phyloP scores from a whole-genome alignment of 1,284 basidiomycete genomes.

The Sporisorium sorghi region DNA sequence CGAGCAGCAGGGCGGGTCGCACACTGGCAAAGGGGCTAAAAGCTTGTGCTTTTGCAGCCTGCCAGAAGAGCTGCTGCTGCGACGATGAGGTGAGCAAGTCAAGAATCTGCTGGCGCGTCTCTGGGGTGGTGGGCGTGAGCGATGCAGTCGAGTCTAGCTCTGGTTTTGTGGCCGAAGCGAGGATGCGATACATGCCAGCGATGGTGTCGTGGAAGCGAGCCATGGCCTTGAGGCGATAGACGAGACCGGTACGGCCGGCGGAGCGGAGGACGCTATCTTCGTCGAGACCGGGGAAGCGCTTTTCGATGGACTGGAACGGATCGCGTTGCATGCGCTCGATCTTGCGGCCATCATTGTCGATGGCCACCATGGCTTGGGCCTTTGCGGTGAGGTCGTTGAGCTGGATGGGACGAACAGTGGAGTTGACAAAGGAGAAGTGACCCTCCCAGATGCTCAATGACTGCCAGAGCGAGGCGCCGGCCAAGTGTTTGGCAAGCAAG shows the following conservation, averaged over 20 bases:
- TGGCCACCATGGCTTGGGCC: slow-evolving; percentile 33
- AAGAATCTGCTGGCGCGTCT: slow-evolving; percentile 37
- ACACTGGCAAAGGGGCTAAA: slow-evolving; percentile 43
- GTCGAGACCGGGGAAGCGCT: slow-evolving; percentile 48
- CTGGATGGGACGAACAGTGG: slow-evolving; percentile 42
- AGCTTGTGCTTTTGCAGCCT: slow-evolving; percentile 30
- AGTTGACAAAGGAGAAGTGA: slow-evolving; percentile 46
- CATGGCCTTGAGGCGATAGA: slow-evolving; percentile 39
- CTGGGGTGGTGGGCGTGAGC: slow-evolving; percentile 21
- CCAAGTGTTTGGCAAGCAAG: slow-evolving; percentile 24
- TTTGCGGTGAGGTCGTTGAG: slow-evolving; percentile 23
- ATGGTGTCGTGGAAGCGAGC: slow-evolving; percentile 45
- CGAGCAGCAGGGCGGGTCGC: slow-evolving; percentile 38
- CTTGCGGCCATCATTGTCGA: slow-evolving; percentile 37
- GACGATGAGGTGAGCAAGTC: slow-evolving; percentile 28
- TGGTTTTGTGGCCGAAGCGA: slow-evolving; percentile 22
- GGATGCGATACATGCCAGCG: slow-evolving; percentile 44
- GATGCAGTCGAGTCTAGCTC: slow-evolving; percentile 3
- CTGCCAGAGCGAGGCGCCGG: slow-evolving; percentile 45
- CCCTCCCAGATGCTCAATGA: slow-evolving; percentile 52
- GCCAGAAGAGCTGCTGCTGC: slow-evolving; percentile 31
- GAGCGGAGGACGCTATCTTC: slow-evolving; percentile 47
- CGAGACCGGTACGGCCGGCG: slow-evolving; percentile 48
- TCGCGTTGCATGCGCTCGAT: slow-evolving; percentile 43
- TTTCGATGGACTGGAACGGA: slow-evolving; percentile 41